These are phyloP conservation scores for Eutypella sp. DNA, from an alignment of 2,329 filamentous ascomycete species.

Conservation along the genomic window DNA sequence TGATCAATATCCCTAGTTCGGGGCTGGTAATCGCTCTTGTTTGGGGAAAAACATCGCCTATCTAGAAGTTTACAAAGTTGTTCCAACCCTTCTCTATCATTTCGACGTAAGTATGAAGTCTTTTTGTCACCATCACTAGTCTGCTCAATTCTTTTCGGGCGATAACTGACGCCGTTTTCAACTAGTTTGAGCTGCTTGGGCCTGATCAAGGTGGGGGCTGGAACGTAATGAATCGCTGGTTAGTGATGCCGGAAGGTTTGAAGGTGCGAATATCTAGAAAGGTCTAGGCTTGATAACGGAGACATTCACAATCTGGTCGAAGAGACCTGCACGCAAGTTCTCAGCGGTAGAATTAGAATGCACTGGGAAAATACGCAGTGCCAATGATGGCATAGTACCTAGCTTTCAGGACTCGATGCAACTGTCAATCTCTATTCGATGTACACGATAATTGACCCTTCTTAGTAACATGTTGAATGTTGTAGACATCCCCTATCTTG, in stretches of 20 bases:
- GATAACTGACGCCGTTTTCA: not conserved
- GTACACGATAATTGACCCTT: no score
- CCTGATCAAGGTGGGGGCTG: not conserved
- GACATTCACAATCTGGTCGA: no score
- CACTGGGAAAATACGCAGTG: no score
- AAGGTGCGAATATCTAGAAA: not conserved
- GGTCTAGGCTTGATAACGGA: no score
- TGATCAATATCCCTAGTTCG: slow-evolving; percentile 2
- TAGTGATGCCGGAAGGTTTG: not conserved
- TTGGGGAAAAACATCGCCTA: slow-evolving; percentile 18
- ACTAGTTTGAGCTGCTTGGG: not conserved
- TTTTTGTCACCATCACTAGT: not conserved
- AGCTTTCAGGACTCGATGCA: no score
- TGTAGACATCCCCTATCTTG: no score
- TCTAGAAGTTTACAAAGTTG: slow-evolving; percentile 17
- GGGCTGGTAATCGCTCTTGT: slow-evolving; percentile 11
- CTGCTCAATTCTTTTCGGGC: not conserved
- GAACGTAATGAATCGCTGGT: not conserved
- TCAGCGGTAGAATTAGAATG: no score
- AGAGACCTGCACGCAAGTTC: no score
- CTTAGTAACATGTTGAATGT: no score
- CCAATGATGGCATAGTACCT: no score
- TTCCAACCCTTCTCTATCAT: slow-evolving; percentile 9
- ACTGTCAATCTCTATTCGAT: no score
- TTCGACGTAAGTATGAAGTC: slow-evolving; percentile 1